phyloP scores from a whole-genome alignment of 306 rosid genomes.

The Albizia julibrissin region DNA sequence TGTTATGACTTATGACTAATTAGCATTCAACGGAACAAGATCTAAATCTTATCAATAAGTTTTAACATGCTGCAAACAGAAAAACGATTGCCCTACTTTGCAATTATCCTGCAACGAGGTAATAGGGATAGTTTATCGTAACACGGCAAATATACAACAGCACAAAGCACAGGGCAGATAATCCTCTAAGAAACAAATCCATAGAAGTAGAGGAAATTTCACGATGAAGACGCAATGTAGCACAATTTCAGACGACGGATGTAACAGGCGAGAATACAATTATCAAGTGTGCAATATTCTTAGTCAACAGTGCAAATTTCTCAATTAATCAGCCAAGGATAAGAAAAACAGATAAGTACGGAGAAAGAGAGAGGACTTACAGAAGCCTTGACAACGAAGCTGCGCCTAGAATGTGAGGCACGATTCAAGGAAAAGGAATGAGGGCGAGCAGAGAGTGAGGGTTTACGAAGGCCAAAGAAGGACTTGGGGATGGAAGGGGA shows the following conservation, averaged over 20 bases:
- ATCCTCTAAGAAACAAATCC: background rate
- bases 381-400: constrained; percentile 64
- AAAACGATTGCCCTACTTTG: background rate
- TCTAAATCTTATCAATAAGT: background rate
- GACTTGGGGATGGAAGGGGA: constrained; percentile 58
- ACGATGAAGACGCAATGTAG: background rate
- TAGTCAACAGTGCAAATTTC: background rate
- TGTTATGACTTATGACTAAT: background rate
- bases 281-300: background rate
- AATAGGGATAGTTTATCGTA: background rate
- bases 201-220: background rate
- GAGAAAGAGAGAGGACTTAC: constrained; percentile 31
- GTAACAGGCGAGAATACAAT: background rate
- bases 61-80: background rate
- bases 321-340: background rate
- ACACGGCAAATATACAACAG: background rate
- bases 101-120: background rate
- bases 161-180: background rate
- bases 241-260: background rate
- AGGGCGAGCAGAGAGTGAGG: constrained; percentile 41
- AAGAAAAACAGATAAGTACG: background rate
- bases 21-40: background rate
- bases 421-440: constrained; percentile 44
- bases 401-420: constrained; percentile 37
- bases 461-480: constrained; percentile 47